phyloP scores from a whole-genome alignment of 2,329 filamentous ascomycete species.

The Conoideocrella luteorostrata region DNA sequence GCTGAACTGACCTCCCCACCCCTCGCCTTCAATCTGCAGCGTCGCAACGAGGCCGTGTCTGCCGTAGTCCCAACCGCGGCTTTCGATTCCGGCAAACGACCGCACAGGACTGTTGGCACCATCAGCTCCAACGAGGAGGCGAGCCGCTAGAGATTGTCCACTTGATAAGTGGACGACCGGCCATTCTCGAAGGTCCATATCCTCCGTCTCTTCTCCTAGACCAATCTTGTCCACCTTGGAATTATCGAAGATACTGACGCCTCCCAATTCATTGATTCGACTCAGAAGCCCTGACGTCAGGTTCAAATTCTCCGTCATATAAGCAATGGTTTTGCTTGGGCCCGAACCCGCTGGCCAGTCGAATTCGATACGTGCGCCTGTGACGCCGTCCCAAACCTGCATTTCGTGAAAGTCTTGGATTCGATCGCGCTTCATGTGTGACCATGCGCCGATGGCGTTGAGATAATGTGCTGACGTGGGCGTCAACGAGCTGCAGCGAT shows the following conservation, averaged over 20 bases:
- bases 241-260: constrained; percentile 66
- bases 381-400: constrained; percentile 97
- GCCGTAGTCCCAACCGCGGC: constrained; percentile 87
- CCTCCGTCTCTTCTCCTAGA: constrained; percentile 62
- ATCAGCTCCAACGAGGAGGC: constrained; percentile 86
- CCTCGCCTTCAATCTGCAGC: constrained; percentile 60
- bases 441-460: constrained; percentile 78
- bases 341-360: constrained; percentile 55
- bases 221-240: constrained; percentile 74
- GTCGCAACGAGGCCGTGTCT: constrained; percentile 90
- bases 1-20: constrained; percentile 44
- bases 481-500: constrained; percentile 92
- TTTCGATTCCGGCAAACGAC: constrained; percentile 78
- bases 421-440: constrained; percentile 62
- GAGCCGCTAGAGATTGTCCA: constrained; percentile 64
- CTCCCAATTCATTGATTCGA: constrained; percentile 62
- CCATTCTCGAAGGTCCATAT: constrained; percentile 77
- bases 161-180: constrained; percentile 71
- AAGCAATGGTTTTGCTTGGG: constrained; percentile 65
- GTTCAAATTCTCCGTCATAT: constrained; percentile 95
- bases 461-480: constrained; percentile 81
- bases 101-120: constrained; percentile 92
- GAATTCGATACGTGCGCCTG: constrained; percentile 82
- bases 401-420: constrained; percentile 90
- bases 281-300: constrained; percentile 71